Percentiles rank a stretch among this genome's conserved stretches.
phyloP scores from a whole-genome alignment of 2,329 filamentous ascomycete species.

The Metarhizium humberi region DNA sequence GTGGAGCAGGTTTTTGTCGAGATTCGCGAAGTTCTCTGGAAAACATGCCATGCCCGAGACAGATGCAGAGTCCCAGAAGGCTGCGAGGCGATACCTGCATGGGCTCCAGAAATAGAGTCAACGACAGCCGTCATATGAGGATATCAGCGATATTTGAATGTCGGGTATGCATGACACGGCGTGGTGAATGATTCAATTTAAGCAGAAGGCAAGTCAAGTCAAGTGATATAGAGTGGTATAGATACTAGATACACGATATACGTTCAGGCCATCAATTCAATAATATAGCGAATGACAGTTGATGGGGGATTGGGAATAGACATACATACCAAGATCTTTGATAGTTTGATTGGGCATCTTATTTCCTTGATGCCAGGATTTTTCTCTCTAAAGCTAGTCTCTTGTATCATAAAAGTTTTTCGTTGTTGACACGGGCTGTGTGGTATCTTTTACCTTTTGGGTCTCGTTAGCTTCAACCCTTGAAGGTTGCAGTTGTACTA shows the following conservation, averaged over 20 bases:
- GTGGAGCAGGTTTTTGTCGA: constrained; percentile 76
- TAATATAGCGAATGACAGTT: neutral
- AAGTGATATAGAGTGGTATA: no score
- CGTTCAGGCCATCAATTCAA: neutral
- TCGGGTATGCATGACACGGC: neutral
- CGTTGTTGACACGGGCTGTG: no score
- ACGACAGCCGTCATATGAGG: neutral
- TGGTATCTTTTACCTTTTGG: no score
- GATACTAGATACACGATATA: neutral
- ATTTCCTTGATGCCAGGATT: no score
- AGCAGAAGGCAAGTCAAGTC: no score
- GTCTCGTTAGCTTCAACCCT: no score
- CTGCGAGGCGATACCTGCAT: constrained; percentile 35
- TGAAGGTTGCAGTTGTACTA: no score
- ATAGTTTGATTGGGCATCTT: no score
- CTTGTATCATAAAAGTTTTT: no score
- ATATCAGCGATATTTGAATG: neutral
- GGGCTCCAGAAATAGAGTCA: neutral
- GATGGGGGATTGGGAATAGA: neutral
- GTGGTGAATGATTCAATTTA: no score
- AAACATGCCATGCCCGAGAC: constrained; percentile 50
- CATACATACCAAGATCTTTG: neutral
- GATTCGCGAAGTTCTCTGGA: constrained; percentile 75
- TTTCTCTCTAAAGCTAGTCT: no score
- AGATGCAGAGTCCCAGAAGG: constrained; percentile 55